These are phyloP conservation scores for Metarhizium robertsii DNA, from an alignment of 2,329 filamentous ascomycete species.

Conservation along the genomic window DNA sequence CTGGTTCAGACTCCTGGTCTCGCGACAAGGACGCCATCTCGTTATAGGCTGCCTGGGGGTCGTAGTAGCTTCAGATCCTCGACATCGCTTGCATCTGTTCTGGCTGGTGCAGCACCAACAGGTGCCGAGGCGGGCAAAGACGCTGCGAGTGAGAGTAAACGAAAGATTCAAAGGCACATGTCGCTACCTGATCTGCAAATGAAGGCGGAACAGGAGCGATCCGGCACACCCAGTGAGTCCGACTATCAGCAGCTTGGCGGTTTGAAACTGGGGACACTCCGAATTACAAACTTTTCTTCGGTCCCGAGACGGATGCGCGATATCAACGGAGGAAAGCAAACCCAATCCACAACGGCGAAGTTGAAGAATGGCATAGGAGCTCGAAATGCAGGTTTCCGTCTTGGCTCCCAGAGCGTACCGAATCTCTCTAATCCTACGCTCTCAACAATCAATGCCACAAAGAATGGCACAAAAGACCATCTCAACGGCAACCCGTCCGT, in stretches of 20 bases:
- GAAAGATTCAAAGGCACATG: constrained; percentile 15
- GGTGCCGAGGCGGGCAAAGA: background rate
- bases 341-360: background rate
- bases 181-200: constrained; percentile 21
- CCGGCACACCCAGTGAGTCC: constrained; percentile 35
- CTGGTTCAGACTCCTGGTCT: constrained; percentile 39
- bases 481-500: background rate
- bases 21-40: constrained; percentile 29
- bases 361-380: background rate
- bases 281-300: constrained; percentile 53
- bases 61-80: constrained; percentile 3
- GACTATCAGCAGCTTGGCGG: constrained; percentile 52
- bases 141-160: too few relatives aligned
- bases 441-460: background rate
- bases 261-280: constrained; percentile 53
- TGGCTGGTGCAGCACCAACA: background rate
- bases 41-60: constrained; percentile 13
- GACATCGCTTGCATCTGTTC: background rate
- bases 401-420: background rate
- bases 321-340: background rate
- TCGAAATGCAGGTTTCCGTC: background rate
- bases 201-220: constrained; percentile 13
- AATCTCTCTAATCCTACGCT: background rate
- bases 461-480: background rate
- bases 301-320: constrained; percentile 25